Evolutionary conservation across 2,329 filamentous ascomycete genomes (phyloP), one percentile per base, ranked within the genome.

Genomic region (Pyrenochaeta sp.): DNA sequence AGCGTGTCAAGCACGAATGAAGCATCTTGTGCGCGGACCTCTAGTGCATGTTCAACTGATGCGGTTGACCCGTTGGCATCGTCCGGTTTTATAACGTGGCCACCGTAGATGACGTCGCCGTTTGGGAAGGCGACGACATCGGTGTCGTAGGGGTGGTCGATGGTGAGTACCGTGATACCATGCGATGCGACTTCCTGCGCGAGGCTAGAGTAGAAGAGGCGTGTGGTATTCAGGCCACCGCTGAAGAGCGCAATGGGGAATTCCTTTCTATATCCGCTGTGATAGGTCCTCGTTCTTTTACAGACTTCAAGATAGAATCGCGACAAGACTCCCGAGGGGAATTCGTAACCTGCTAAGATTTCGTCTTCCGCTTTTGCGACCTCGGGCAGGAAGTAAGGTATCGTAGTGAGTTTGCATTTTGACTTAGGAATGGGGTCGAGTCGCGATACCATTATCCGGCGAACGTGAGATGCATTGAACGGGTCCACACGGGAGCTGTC

Each of bases 81-180:
- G 12, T 13, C 13, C 36, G 62, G 62, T 34, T 50, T 54, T 7
- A 22, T 36, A 2, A 65, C 57, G 7, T 47, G 25, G 1, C 58
- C 58, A 7, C 62, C 62, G 30, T 43, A 46, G 15, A 65, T 63
- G 27, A 65, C 54, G 39, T 62, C 56, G 13, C 62, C 81, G 56
- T 83, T 71, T 0, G 81, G 80, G 19, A 82, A 84, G 54, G 82
- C 79, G 9, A 85, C 77, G 13, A 82, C 68, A 1, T 68, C 56
- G 0, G 78, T 75, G 44, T 85, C 83, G 50, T 81, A 82, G 0
- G 82, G 77, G 48, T 84, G 82, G 52, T 85, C 83, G 22, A 85
- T 69, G 0, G 80, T 75, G 30, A 84, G 69, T 5, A 84, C 79
- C 0, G 77, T 72, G 54, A 79, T 82, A 0, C 82, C 83, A 13